Conservation (phyloP, 352 stramenopile species). For the Pythium scleroteichum region DNA sequence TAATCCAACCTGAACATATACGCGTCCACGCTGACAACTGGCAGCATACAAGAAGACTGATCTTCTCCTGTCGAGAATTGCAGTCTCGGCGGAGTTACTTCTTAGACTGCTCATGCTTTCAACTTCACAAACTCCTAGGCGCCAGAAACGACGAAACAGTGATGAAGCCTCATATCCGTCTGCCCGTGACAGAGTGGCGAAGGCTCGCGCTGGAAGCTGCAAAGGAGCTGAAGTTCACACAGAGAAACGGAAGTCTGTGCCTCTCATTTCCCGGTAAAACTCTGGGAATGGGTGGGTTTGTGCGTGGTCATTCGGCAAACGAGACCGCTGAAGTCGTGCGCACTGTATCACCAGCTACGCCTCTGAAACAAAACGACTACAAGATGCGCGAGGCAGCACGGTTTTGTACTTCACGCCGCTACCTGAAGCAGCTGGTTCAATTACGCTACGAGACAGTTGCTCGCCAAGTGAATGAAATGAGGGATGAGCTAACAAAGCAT, state of each 20-base stretch:
- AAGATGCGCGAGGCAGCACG: constrained; percentile 15
- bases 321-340: no score
- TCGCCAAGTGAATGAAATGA: not conserved
- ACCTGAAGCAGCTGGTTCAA: constrained; percentile 43
- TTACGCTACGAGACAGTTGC: constrained; percentile 24
- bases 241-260: constrained; percentile 14
- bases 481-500: not conserved
- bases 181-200: constrained; percentile 16
- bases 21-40: constrained; percentile 49
- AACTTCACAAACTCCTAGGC: constrained; percentile 22
- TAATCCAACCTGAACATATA: constrained; percentile 36
- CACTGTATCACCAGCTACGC: not conserved
- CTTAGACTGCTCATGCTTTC: constrained; percentile 43
- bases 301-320: no score
- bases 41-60: constrained; percentile 37
- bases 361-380: not conserved
- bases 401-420: constrained; percentile 27
- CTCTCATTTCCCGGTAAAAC: not conserved
- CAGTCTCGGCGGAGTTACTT: constrained; percentile 48
- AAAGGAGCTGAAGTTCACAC: constrained; percentile 3
- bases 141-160: not conserved
- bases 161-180: not conserved
- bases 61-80: constrained; percentile 56
- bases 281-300: no score
- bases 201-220: constrained; percentile 9